Base-by-base conservation (phyloP, 2,329 filamentous ascomycete species). In the Amesomyces nigricolor region DNA sequence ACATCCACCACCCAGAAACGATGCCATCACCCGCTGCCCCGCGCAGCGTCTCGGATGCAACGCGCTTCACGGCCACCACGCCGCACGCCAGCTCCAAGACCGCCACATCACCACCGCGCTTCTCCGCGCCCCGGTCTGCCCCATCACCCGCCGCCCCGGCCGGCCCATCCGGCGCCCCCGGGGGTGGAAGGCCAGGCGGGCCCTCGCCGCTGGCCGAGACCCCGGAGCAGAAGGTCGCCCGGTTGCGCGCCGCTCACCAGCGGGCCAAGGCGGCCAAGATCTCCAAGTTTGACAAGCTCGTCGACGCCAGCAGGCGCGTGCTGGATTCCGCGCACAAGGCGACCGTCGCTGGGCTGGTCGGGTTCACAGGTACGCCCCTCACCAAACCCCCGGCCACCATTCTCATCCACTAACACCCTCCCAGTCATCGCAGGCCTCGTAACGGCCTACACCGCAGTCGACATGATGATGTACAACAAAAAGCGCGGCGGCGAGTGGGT, bases 11-110 rank as follows among this genome's bases (percentile, higher is more conserved):
- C 13, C 16, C 19, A 44, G n/a, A 16, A n/a, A 37, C 52, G 42
- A 55, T 63, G 54, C 49, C 55, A 37, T 47, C 55, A 48, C 44
- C 47, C 16, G 52, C 56, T 45, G 53, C 62, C 61, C 79, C 86
- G 58, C 85, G 87, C 68, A 88, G 83, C 73, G 85, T 88, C 69
- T 82, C 82, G 65, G 88, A 91, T 70, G 88, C 89, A 63, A 94
- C 89, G 65, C 85, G 88, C 68, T 94, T 88, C 72, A 88, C 85
- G 14, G 75, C 83, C 26, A 87, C 83, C 16, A 82, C 79, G 58
- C 84, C 84, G 37, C 87, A 90, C 72, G 88, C 87, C 64, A 79
- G 79, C 61, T 82, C 83, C 62, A 88, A 87, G 68, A 66, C 69
- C 39, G 70, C 73, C 26, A 57, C 61, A 13, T 53, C 56, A 50